These are phyloP conservation scores for Clausena lansium DNA, from an alignment of 345 rosid species.

Conservation along the genomic window DNA sequence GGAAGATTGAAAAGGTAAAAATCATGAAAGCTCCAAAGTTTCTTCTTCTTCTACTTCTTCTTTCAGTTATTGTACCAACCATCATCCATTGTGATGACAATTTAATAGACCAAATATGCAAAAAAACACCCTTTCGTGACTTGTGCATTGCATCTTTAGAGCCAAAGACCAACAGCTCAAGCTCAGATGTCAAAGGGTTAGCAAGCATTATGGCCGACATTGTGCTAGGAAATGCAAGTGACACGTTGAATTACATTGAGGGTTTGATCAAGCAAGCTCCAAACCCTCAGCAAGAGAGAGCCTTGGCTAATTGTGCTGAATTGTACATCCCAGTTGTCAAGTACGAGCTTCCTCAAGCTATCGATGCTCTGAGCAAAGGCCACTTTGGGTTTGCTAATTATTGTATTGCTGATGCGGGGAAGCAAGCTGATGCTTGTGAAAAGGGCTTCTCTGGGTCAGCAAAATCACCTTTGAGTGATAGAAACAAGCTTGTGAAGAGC, in stretches of 20 bases:
- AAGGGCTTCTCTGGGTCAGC: slow-evolving; percentile 44
- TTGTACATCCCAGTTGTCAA: slow-evolving; percentile 78
- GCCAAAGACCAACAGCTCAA: slow-evolving; percentile 31
- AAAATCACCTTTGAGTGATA: slow-evolving; percentile 40
- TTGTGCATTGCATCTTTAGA: slow-evolving; percentile 56
- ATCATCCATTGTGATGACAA: slow-evolving; percentile 14
- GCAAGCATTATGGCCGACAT: slow-evolving; percentile 45
- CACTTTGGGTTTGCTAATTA: slow-evolving; percentile 58
- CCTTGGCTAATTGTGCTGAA: slow-evolving; percentile 75
- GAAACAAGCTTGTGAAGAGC: slow-evolving; percentile 49
- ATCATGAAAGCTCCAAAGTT: slow-evolving; percentile 2
- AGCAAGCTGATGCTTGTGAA: slow-evolving; percentile 63
- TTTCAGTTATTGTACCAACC: slow-evolving; percentile 1
- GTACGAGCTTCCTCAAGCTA: slow-evolving; percentile 87
- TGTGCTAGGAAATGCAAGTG: slow-evolving; percentile 52
- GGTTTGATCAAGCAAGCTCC: slow-evolving; percentile 34
- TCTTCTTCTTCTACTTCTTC: slow-evolving; percentile 19
- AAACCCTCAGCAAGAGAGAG: slow-evolving; percentile 59
- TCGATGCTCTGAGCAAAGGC: slow-evolving; percentile 50
- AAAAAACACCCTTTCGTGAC: slow-evolving; percentile 67
- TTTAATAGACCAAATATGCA: slow-evolving; percentile 57
- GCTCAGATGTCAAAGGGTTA: slow-evolving; percentile 37
- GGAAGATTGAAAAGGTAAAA: slow-evolving; percentile 10
- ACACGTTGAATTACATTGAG: slow-evolving; percentile 51
- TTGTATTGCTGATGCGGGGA: slow-evolving; percentile 53